Evolutionary conservation across 306 rosid genomes (phyloP).

Genomic region (Ochetophila trinervis): DNA sequence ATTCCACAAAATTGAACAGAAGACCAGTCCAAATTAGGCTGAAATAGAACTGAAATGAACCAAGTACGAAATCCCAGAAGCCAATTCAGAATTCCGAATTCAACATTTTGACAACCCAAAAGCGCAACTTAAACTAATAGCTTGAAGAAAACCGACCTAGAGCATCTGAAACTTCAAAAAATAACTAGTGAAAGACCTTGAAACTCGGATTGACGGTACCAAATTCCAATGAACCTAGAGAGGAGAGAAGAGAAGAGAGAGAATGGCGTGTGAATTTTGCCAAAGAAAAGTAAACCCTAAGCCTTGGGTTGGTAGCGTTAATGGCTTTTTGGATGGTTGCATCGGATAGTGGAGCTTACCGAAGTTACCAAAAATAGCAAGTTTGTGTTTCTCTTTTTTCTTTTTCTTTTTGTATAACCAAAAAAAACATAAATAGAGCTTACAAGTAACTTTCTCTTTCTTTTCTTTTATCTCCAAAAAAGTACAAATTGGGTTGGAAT

Average conservation of each 20-base stretch:
- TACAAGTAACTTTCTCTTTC: too few relatives aligned
- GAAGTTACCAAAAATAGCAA: not conserved
- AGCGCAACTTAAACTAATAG: not conserved
- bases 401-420: too few relatives aligned
- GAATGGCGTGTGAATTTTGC: too few relatives aligned
- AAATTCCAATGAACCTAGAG: not conserved
- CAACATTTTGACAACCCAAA: not conserved
- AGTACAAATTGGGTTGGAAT: too few relatives aligned
- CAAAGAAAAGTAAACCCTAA: not conserved
- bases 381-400: not conserved
- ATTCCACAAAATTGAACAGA: not conserved
- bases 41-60: not conserved
- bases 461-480: too few relatives aligned
- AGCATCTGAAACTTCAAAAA: not conserved
- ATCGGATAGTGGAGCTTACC: not conserved
- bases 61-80: not conserved
- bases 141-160: constrained; percentile 3
- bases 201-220: not conserved
- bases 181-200: not conserved
- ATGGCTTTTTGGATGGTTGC: not conserved
- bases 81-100: constrained; percentile 2
- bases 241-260: not conserved
- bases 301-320: not conserved
- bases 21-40: not conserved
- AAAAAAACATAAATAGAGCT: too few relatives aligned